Percentiles rank a stretch among this genome's conserved stretches.
phyloP scores from a whole-genome alignment of 1,284 basidiomycete species.

The Ganoderma lingzhi region DNA sequence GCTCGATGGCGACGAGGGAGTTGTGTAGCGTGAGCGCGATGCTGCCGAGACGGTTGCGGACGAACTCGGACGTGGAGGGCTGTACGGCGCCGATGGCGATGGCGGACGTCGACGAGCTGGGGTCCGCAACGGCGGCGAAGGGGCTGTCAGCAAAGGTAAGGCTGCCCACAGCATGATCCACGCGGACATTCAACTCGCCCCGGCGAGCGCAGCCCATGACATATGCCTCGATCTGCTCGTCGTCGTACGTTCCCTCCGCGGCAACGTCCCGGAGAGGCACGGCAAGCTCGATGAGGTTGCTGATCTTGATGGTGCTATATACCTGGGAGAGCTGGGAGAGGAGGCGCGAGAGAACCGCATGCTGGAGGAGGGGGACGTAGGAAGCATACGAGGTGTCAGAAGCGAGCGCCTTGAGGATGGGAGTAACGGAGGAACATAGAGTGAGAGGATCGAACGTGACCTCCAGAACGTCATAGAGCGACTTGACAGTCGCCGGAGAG shows the following conservation, averaged over 20 bases:
- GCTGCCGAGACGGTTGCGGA: constrained; percentile 79
- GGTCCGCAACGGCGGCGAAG: constrained; percentile 60
- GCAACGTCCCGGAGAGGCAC: constrained; percentile 71
- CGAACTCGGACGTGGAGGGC: constrained; percentile 72
- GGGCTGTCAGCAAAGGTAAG: constrained; percentile 89
- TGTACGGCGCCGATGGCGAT: constrained; percentile 62
- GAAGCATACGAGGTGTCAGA: constrained; percentile 68
- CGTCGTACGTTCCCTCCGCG: constrained; percentile 62
- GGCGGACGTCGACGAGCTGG: constrained; percentile 45
- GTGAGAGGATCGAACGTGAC: constrained; percentile 95
- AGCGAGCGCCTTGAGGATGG: constrained; percentile 78
- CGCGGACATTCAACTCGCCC: constrained; percentile 88
- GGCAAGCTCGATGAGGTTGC: constrained; percentile 80
- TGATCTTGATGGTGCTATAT: constrained; percentile 89
- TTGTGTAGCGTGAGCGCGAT: constrained; percentile 81
- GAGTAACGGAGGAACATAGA: constrained; percentile 85
- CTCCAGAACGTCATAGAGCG: constrained; percentile 92
- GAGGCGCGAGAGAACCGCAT: constrained; percentile 93
- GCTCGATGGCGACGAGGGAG: constrained; percentile 64
- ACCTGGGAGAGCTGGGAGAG: constrained; percentile 95
- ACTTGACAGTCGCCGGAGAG: constrained; percentile 78
- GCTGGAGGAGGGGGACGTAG: constrained; percentile 92
- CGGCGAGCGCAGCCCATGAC: constrained; percentile 92
- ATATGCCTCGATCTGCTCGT: constrained; percentile 89
- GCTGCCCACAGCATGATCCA: constrained; percentile 90